Conservation (phyloP, 305 asterid genomes). For the Fraxinus velutina region DNA sequence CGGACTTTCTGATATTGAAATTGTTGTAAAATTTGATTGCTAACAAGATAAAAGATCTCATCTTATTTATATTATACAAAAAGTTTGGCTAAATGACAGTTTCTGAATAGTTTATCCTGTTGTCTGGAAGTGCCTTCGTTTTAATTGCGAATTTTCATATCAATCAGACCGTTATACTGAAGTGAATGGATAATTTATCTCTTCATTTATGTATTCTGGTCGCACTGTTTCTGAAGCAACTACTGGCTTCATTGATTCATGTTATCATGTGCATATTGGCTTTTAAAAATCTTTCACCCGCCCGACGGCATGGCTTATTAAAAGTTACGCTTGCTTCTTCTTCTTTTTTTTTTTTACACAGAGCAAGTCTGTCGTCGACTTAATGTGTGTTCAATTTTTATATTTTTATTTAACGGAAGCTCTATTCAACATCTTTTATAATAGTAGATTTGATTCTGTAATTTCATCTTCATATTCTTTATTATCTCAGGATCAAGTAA, state of each 20-base stretch:
- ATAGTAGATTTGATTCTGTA: not conserved
- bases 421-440: slow-evolving; percentile 6
- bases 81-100: not conserved
- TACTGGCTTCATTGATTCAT: not conserved
- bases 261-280: not conserved
- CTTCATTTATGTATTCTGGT: not conserved
- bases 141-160: not conserved
- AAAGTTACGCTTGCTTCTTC: not conserved
- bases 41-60: not conserved
- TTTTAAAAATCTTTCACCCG: not conserved
- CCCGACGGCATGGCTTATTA: slow-evolving; percentile 16
- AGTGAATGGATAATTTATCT: not conserved
- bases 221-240: not conserved
- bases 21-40: not conserved
- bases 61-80: not conserved
- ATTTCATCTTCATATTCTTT: slow-evolving; percentile 16
- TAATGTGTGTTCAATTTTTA: not conserved
- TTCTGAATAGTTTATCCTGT: not conserved
- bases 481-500: slow-evolving; percentile 45
- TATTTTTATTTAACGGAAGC: not conserved
- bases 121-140: not conserved
- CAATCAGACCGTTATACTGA: not conserved
- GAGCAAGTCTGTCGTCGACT: not conserved
- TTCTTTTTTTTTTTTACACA: not conserved
- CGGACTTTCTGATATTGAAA: not conserved